These are phyloP conservation scores for Pulveroboletus sp. DNA, from an alignment of 768 basidiomycete genomes.

Conservation along the genomic window DNA sequence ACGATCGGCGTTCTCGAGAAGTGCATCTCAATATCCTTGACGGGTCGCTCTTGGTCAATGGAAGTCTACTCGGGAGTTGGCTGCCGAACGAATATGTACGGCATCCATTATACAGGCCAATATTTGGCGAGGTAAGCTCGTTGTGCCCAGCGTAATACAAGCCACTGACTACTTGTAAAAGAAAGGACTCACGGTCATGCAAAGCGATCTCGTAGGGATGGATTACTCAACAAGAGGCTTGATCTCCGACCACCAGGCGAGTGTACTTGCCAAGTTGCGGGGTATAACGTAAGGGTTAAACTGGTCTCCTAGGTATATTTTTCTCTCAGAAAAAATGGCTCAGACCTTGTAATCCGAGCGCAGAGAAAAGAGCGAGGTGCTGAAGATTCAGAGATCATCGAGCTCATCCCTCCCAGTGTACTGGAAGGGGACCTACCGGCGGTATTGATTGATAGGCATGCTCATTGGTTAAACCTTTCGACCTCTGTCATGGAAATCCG, in stretches of 20 bases:
- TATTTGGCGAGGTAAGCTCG: conserved; percentile 21
- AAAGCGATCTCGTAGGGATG: conserved; percentile 21
- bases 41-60: conserved; percentile 24
- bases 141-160: neutral
- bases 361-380: neutral
- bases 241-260: conserved; percentile 19
- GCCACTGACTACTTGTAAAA: conserved; percentile 5
- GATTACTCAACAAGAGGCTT: conserved; percentile 19
- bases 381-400: conserved; percentile 3
- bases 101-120: conserved; percentile 9
- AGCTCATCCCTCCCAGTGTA: conserved; percentile 25
- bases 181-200: conserved; percentile 15
- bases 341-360: conserved; percentile 13
- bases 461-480: conserved; percentile 32
- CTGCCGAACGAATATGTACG: conserved; percentile 11
- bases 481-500: conserved; percentile 28
- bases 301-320: conserved; percentile 11
- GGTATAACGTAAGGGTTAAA: neutral
- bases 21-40: conserved; percentile 40
- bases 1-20: conserved; percentile 17
- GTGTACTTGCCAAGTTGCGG: neutral
- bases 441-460: conserved; percentile 18
- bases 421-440: conserved; percentile 27
- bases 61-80: conserved; percentile 15
- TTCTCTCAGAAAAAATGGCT: neutral